Conservation (phyloP, 2,329 filamentous ascomycete species). For the Cercospora canescens region DNA sequence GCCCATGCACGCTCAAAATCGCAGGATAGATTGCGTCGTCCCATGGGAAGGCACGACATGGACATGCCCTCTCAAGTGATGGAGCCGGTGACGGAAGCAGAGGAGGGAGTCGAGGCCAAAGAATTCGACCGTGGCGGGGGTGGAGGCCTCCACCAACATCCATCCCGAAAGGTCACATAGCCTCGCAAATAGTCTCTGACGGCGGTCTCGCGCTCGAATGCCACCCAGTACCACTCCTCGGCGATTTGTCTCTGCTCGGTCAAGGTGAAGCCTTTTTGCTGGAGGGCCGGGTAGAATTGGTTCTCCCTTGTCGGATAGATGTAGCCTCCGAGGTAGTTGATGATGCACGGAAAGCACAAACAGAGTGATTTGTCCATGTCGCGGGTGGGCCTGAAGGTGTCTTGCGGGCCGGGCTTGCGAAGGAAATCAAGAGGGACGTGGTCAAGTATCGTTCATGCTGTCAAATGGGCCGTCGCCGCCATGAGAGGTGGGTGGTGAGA, state of each 20-base stretch:
- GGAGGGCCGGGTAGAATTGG: slow-evolving; percentile 23
- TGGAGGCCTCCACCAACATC: slow-evolving; percentile 22
- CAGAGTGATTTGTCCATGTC: slow-evolving; percentile 21
- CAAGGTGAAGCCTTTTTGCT: slow-evolving; percentile 23
- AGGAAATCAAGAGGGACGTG: background rate
- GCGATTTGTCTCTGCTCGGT: slow-evolving; percentile 23
- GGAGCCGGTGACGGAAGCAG: slow-evolving; percentile 8
- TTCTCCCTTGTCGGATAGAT: slow-evolving; percentile 19
- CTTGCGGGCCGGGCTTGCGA: background rate
- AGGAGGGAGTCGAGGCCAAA: slow-evolving; percentile 4
- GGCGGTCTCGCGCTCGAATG: slow-evolving; percentile 26
- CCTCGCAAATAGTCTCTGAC: slow-evolving; percentile 26
- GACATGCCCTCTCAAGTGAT: slow-evolving; percentile 7
- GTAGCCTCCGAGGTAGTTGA: slow-evolving; percentile 26
- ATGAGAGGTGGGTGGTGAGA: background rate
- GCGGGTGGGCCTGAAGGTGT: background rate
- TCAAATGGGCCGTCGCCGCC: background rate
- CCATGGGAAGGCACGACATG: background rate
- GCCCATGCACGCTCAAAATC: background rate
- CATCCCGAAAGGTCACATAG: slow-evolving; percentile 24
- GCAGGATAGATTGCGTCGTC: background rate
- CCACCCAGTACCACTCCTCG: slow-evolving; percentile 29
- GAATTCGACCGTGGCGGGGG: slow-evolving; percentile 8
- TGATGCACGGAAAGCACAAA: slow-evolving; percentile 28
- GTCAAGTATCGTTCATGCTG: background rate